Conservation (phyloP, 768 basidiomycete genomes). For the Lyophyllum shimeji region DNA sequence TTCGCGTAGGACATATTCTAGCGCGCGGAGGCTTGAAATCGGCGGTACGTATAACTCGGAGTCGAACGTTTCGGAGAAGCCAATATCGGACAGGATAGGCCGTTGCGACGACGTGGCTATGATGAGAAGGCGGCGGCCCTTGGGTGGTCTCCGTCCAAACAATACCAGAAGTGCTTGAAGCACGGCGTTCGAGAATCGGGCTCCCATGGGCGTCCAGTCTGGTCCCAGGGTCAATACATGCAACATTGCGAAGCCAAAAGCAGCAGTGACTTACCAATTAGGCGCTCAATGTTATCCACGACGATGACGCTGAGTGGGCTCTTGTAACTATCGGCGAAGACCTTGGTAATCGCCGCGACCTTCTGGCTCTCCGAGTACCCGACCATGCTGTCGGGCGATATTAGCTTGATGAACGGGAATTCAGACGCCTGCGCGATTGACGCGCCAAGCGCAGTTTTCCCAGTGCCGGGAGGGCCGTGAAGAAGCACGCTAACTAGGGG, state of each 20-base stretch:
- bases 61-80: constrained; percentile 88
- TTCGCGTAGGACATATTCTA: constrained; percentile 79
- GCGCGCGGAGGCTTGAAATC: constrained; percentile 63
- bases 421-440: constrained; percentile 92
- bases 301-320: constrained; percentile 95
- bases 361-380: constrained; percentile 93
- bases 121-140: constrained; percentile 91
- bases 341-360: constrained; percentile 86
- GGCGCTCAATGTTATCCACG: constrained; percentile 90
- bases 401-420: constrained; percentile 97
- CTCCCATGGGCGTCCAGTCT: constrained; percentile 98
- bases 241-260: neutral
- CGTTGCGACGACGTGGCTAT: constrained; percentile 91
- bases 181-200: constrained; percentile 93
- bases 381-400: constrained; percentile 96
- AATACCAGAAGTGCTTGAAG: constrained; percentile 89
- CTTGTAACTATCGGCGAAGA: constrained; percentile 96
- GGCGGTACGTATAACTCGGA: constrained; percentile 84
- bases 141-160: constrained; percentile 82
- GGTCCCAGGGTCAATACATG: neutral
- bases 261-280: constrained; percentile 64
- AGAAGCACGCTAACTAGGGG: constrained; percentile 89
- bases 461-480: constrained; percentile 87
- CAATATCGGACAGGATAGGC: constrained; percentile 83
- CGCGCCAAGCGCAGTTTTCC: constrained; percentile 94